phyloP scores from a whole-genome alignment of 176 grass and related monocot species.

The Microstegium vimineum region DNA sequence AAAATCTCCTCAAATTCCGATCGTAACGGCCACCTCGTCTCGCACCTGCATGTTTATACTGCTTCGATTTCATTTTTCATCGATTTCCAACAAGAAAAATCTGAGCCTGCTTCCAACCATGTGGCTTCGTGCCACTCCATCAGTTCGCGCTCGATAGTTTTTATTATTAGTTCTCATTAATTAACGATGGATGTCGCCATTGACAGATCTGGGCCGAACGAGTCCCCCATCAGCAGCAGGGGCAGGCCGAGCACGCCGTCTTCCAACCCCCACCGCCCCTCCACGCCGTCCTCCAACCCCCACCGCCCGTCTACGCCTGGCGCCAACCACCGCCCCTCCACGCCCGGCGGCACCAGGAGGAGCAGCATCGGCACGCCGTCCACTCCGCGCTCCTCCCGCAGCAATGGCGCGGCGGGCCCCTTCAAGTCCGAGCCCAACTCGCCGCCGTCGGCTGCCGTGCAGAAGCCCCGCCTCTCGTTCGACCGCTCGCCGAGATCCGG shows the following conservation, averaged over 20 bases:
- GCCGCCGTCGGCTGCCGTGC: constrained; percentile 40
- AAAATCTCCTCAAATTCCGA: not conserved
- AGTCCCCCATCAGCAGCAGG: constrained; percentile 65
- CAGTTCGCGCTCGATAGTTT: not conserved
- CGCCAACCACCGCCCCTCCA: constrained; percentile 48
- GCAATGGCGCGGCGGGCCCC: constrained; percentile 41
- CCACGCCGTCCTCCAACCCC: constrained; percentile 40
- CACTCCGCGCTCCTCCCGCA: constrained; percentile 53
- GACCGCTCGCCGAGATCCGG: constrained; percentile 80
- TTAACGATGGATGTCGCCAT: constrained; percentile 1
- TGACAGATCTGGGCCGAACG: constrained; percentile 84
- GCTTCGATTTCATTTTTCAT: not conserved
- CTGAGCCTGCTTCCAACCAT: no score
- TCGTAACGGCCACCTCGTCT: not conserved
- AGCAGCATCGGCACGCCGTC: constrained; percentile 8
- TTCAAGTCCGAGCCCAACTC: constrained; percentile 65
- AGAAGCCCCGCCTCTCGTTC: constrained; percentile 75
- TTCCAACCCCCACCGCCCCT: constrained; percentile 43
- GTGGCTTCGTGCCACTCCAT: not conserved
- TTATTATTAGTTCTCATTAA: no score
- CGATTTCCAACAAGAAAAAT: not conserved
- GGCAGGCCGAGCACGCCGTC: constrained; percentile 59
- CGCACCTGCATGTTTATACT: not conserved
- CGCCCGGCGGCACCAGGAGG: constrained; percentile 4
- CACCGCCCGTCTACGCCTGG: constrained; percentile 45